Evolutionary conservation across 768 basidiomycete genomes (phyloP), one percentile per base, ranked within the genome.

Genomic region (Kwoniella heveanensis): DNA sequence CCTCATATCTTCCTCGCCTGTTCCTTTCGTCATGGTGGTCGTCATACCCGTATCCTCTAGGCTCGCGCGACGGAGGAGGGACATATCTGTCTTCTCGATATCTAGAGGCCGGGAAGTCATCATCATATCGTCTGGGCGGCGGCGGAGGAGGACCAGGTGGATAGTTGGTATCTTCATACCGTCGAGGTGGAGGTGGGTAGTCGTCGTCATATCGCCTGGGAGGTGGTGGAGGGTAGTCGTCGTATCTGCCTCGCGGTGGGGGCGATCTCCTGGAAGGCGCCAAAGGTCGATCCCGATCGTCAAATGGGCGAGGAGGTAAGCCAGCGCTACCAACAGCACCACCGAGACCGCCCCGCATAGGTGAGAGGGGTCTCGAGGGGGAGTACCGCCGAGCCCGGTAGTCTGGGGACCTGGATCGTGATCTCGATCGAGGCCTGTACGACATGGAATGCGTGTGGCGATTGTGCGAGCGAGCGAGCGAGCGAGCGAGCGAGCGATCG

Each of bases 321-420:
- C 50, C 58, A 29, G 17, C 17, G 39, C 10, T 9, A 10, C 39
- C 39, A 19, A 8, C 19, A 17, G 17, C 39, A 19, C n/a, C n/a
- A n/a, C n/a, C n/a, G n/a, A 44, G 39, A 44, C 17, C 39, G 10
- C 39, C 32, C 39, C 54, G 30, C 15, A 53, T 56, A 12, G 64
- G 64, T 39, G 71, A 73, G 8, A 65, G 30, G 2, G 69, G 61
- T 60, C 73, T 50, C 1, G 73, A 74, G 10, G 76, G 74, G 1
- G 74, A 76, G 52, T 73, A 76, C n/a, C 68, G 53, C 7, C 72
- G 52, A 10, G 61, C 22, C 17, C 71, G 27, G 49, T 72, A 70
- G n/a, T 66, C 65, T 9, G 70, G 66, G 0, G 67, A 63, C 19
- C 67, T 54, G 29, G 70, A 70, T 15, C 65, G 59, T 21, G 73